Evolutionary conservation across 108 stramenopile species (phyloP).

Genomic region (Skeletonema tropicum): DNA sequence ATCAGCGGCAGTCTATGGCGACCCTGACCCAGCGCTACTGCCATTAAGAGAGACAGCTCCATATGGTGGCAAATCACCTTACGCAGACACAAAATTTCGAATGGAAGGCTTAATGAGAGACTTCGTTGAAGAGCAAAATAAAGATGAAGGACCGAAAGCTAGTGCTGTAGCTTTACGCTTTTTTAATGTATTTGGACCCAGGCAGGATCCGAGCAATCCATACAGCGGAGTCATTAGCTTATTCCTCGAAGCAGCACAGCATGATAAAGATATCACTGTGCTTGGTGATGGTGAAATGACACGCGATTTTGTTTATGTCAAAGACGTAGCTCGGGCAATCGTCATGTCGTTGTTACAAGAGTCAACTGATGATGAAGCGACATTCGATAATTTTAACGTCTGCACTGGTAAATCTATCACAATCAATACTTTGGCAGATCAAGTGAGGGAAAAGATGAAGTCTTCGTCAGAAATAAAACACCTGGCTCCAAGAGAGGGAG

Average conservation of each 20-base stretch:
- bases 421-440: conserved; percentile 66
- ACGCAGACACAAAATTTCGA: conserved; percentile 86
- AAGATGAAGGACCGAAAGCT: conserved; percentile 45
- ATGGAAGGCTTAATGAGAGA: conserved; percentile 83
- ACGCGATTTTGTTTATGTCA: conserved; percentile 96
- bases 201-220: conserved; percentile 78
- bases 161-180: conserved; percentile 77
- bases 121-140: conserved; percentile 43
- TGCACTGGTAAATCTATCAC: conserved; percentile 76
- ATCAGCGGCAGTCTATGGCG: conserved; percentile 50
- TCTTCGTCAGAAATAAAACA: conserved; percentile 50
- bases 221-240: conserved; percentile 46
- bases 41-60: conserved; percentile 53
- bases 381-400: conserved; percentile 81
- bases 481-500: conserved; percentile 39
- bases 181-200: conserved; percentile 88
- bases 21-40: conserved; percentile 41
- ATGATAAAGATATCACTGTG: conserved; percentile 85
- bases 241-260: conserved; percentile 77
- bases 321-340: conserved; percentile 94
- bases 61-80: conserved; percentile 77
- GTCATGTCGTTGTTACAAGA: conserved; percentile 57
- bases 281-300: conserved; percentile 97
- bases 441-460: conserved; percentile 64
- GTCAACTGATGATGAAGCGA: conserved; percentile 45